A percentile compares a stretch with the other conserved stretches of the same genome.
phyloP scores from a whole-genome alignment of 2,329 filamentous ascomycete genomes.

The Pyrenophora teres region DNA sequence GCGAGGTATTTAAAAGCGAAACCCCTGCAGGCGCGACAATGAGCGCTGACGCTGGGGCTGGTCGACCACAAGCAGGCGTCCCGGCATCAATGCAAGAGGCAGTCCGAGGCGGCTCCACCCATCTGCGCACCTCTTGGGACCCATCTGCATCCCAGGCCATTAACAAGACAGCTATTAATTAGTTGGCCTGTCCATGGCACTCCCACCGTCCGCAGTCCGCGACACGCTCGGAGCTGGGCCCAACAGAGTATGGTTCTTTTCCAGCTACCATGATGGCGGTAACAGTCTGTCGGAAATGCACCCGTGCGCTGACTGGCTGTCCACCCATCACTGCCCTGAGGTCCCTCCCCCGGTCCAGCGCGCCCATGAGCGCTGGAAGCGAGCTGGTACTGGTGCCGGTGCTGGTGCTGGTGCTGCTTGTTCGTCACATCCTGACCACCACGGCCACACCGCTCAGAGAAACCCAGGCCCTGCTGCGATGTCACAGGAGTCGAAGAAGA shows the following conservation, averaged over 20 bases:
- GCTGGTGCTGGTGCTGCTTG: background rate
- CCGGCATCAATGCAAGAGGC: slow-evolving; percentile 19
- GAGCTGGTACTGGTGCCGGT: background rate
- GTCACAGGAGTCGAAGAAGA: too few relatives aligned
- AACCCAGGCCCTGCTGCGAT: background rate
- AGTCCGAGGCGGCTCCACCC: slow-evolving; percentile 28
- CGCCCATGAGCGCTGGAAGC: slow-evolving; percentile 6
- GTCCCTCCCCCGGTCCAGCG: slow-evolving; percentile 1
- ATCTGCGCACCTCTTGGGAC: slow-evolving; percentile 23
- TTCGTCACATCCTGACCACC: background rate
- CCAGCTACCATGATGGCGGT: slow-evolving; percentile 29
- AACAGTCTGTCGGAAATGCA: slow-evolving; percentile 22
- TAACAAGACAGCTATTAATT: slow-evolving; percentile 29
- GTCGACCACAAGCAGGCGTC: slow-evolving; percentile 18
- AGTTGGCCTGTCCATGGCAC: slow-evolving; percentile 23
- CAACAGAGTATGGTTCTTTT: slow-evolving; percentile 14
- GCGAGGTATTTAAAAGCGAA: slow-evolving; percentile 35
- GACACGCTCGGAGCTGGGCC: slow-evolving; percentile 23
- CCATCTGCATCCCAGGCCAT: slow-evolving; percentile 27
- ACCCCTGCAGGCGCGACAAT: slow-evolving; percentile 26
- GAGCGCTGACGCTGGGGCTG: slow-evolving; percentile 25
- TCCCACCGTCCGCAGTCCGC: slow-evolving; percentile 11
- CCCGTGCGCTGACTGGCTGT: slow-evolving; percentile 13
- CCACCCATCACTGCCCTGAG: slow-evolving; percentile 8
- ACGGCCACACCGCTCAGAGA: slow-evolving; percentile 6